Percentiles rank a stretch among this genome's conserved stretches.
These are phyloP conservation scores for Rutidosis leptorrhynchoides DNA, from an alignment of 129 eudicot species.

Conservation along the genomic window DNA sequence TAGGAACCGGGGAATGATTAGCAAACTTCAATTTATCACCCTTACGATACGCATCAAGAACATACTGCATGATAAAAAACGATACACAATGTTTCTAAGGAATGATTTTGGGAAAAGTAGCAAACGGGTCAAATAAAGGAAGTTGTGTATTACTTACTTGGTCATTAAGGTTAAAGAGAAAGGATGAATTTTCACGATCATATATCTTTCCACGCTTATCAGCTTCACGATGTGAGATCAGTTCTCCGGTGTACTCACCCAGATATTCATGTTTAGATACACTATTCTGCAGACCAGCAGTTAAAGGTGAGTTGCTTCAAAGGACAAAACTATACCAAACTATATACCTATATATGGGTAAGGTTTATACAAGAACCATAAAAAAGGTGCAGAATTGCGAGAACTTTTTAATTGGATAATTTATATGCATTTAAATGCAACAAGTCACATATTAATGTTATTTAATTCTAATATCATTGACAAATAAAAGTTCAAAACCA, in stretches of 20 bases:
- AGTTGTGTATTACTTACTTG: conserved; percentile 47
- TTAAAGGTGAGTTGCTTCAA: conserved; percentile 19
- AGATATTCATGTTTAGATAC: conserved; percentile 84
- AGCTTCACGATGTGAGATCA: conserved; percentile 91
- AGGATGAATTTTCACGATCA: conserved; percentile 80
- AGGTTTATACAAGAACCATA: too few species aligned
- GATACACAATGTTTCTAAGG: background rate
- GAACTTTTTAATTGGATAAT: too few species aligned
- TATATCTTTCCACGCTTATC: conserved; percentile 89
- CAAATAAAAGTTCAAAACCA: too few species aligned
- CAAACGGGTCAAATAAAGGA: background rate
- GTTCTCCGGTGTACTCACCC: conserved; percentile 94
- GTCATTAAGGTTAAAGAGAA: conserved; percentile 79
- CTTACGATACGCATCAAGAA: conserved; percentile 96
- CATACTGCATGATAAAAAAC: conserved; percentile 53
- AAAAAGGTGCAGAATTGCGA: too few species aligned
- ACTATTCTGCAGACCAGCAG: conserved; percentile 50
- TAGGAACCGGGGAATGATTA: conserved; percentile 97
- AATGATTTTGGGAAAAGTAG: background rate
- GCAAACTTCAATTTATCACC: conserved; percentile 98
- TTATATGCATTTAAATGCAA: too few species aligned
- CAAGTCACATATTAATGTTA: too few species aligned
- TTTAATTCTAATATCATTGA: too few species aligned
- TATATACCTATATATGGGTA: background rate
- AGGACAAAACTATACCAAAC: background rate